Base-by-base conservation (phyloP, 208 protist species). In the Acanthamoeba quina region DNA sequence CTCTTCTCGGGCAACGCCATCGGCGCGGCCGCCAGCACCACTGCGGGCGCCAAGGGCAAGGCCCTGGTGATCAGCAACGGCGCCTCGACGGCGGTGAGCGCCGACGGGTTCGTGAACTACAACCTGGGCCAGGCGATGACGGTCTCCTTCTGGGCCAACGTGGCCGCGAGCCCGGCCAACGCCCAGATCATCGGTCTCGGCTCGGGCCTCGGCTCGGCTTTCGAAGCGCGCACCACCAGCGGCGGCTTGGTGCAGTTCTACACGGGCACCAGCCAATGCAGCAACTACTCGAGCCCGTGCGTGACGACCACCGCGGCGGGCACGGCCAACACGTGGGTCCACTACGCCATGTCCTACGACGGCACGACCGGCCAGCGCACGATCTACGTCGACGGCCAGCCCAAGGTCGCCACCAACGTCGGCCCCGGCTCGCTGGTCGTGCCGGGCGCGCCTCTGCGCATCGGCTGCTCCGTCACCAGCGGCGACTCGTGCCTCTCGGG, bases 71-170 rank as follows among this genome's bases (percentile, higher is more conserved):
- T 60, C 78, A 64, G n/a, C 52, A 24, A n/a, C n/a, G 44, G n/a
- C 15, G 19, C 76, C 19, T 24, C 26, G 9, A 24, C 76, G 21
- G 41, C 78, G 10, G 52, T 86, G n/a, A 86, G 52, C 78, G 86
- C 37, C 26, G 86, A 92, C 44, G 86, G 86, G 11, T 92, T 92
- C 64, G 86, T 76, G 49, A 92, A 76, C 86, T 92, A 78, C 86
- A 74, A 74, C 58, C 31, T 92, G 7, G 86, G 86, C 13, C 7
- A 24, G 26, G 86, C 60, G 17, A 58, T 92, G 24, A 60, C 58
- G 1, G 34, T 74, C 49, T 92, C 86, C 34, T 92, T 92, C 64
- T 92, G 86, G 86, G 64, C 58, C 64, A 92, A 92, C 44, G 37
- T 78, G 26, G 85, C 31, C 31, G 15, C 44, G 6, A 52, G 21